Evolutionary conservation across 2,329 filamentous ascomycete species (phyloP).

Genomic region (Diaporthe sp.): DNA sequence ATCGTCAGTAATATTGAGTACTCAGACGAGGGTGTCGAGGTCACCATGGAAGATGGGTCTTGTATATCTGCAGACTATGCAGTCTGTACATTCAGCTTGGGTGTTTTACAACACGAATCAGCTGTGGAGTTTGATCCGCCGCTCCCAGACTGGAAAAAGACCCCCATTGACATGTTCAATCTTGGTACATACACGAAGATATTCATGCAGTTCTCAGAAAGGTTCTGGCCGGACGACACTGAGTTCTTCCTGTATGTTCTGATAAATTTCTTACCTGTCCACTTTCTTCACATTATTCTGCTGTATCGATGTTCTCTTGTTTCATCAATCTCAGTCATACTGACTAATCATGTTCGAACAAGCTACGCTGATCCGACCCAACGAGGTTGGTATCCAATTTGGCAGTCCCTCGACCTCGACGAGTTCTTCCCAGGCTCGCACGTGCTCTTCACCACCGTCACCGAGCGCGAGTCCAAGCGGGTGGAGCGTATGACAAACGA

Average conservation of each 20-base stretch:
- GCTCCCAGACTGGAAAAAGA: slow-evolving; percentile 9
- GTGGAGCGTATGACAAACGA: slow-evolving; percentile 17
- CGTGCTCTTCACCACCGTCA: slow-evolving; percentile 7
- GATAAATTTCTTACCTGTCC: not conserved
- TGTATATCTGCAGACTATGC: slow-evolving; percentile 9
- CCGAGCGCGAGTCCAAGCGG: not conserved
- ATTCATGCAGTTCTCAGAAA: slow-evolving; percentile 10
- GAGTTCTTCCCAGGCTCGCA: slow-evolving; percentile 17
- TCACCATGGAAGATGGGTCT: not conserved
- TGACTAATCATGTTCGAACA: not conserved
- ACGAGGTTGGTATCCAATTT: slow-evolving; percentile 17
- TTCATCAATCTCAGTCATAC: not conserved
- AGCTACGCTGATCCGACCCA: slow-evolving; percentile 17
- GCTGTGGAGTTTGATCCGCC: not conserved
- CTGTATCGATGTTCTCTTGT: too few species aligned
- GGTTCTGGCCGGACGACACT: slow-evolving; percentile 4
- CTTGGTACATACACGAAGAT: slow-evolving; percentile 6
- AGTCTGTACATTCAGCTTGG: slow-evolving; percentile 14
- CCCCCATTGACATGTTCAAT: not conserved
- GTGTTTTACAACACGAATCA: slow-evolving; percentile 4
- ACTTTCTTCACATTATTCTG: too few species aligned
- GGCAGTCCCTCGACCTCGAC: slow-evolving; percentile 13
- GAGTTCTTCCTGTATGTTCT: slow-evolving; percentile 11
- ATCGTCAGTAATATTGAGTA: not conserved
- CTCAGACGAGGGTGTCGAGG: not conserved